Conservation (phyloP, 2,329 filamentous ascomycete genomes). For the Sphaerostilbella broomeana region DNA sequence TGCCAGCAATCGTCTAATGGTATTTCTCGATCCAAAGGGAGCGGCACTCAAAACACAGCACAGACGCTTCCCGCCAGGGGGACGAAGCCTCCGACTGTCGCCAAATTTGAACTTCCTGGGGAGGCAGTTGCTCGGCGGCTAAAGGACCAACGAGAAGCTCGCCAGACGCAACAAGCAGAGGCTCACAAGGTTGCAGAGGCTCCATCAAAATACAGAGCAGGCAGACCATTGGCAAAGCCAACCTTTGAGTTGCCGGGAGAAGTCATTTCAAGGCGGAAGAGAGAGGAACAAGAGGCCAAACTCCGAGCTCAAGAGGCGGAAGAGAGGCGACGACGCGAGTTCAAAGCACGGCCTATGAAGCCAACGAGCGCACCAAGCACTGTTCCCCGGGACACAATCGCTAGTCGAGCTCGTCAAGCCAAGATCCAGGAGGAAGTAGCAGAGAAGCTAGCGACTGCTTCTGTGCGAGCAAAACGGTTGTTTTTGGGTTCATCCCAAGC, state of each 20-base stretch:
- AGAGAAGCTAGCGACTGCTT: slow-evolving; percentile 14
- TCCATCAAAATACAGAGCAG: slow-evolving; percentile 42
- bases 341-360: slow-evolving; percentile 55
- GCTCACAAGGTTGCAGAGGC: slow-evolving; percentile 30
- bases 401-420: slow-evolving; percentile 50
- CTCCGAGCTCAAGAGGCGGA: slow-evolving; percentile 54
- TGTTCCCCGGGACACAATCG: slow-evolving; percentile 48
- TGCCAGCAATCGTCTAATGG: no score
- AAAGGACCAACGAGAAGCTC: slow-evolving; percentile 53
- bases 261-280: slow-evolving; percentile 49
- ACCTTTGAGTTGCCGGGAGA: slow-evolving; percentile 59
- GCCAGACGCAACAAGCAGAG: slow-evolving; percentile 34
- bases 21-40: no score
- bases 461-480: slow-evolving; percentile 20
- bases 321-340: slow-evolving; percentile 53
- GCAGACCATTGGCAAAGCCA: slow-evolving; percentile 46
- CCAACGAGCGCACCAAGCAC: slow-evolving; percentile 35
- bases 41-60: background rate
- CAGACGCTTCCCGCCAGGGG: background rate
- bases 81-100: slow-evolving; percentile 44
- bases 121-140: slow-evolving; percentile 53
- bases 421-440: slow-evolving; percentile 30
- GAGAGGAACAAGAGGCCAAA: slow-evolving; percentile 49
- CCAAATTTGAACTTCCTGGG: slow-evolving; percentile 57
- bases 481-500: slow-evolving; percentile 17